These are phyloP conservation scores for Trichoderma brevicompactum DNA, from an alignment of 2,329 filamentous ascomycete genomes.

Conservation along the genomic window DNA sequence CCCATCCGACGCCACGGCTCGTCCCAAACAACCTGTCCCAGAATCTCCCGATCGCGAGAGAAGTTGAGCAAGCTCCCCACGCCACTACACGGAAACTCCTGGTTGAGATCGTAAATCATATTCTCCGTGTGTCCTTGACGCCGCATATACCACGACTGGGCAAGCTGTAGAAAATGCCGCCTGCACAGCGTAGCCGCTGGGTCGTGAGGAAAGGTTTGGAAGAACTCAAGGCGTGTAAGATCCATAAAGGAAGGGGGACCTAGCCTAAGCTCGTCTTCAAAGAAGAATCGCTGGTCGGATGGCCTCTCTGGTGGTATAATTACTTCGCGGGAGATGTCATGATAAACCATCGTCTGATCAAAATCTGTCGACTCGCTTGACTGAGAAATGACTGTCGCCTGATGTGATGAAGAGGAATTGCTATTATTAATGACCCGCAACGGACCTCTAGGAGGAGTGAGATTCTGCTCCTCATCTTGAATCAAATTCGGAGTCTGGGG, in stretches of 20 bases:
- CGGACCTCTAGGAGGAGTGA: background rate
- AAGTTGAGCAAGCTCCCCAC: background rate
- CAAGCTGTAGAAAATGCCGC: constrained; percentile 14
- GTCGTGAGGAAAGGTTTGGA: constrained; percentile 26
- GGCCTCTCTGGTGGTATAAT: background rate
- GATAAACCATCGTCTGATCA: background rate
- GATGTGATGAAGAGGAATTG: background rate
- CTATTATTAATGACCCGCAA: background rate
- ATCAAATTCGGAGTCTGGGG: background rate
- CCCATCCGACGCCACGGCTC: background rate
- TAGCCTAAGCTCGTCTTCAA: background rate
- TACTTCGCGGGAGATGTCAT: background rate
- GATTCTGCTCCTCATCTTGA: background rate
- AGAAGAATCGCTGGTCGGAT: background rate
- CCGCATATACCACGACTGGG: constrained; percentile 9
- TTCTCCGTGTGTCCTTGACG: constrained; percentile 6
- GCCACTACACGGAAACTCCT: constrained; percentile 1
- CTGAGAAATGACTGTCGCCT: background rate
- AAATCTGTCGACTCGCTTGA: background rate
- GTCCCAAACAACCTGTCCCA: background rate
- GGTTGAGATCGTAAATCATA: background rate
- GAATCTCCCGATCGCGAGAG: background rate
- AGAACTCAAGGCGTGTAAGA: constrained; percentile 24
- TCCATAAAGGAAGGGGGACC: background rate
- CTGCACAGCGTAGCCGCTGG: constrained; percentile 16